phyloP scores from a whole-genome alignment of 345 rosid genomes.

The Syzygium oleosum region DNA sequence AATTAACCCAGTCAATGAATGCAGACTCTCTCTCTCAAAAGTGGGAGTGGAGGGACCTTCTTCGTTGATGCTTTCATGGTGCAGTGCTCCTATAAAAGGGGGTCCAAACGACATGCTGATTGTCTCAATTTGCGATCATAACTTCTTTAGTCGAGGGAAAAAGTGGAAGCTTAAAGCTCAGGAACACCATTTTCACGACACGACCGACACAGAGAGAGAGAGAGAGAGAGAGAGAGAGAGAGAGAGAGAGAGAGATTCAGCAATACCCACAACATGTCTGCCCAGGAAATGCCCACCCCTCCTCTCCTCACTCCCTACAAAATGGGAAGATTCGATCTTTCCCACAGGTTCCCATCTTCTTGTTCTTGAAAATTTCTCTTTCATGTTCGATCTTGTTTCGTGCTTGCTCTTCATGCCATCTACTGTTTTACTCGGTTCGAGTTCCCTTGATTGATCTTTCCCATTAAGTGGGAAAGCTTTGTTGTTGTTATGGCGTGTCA shows the following conservation, averaged over 20 bases:
- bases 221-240: no score
- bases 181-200: not conserved
- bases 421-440: not conserved
- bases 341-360: constrained; percentile 14
- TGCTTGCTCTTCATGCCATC: not conserved
- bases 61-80: not conserved
- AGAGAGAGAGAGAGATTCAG: not conserved
- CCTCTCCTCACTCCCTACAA: constrained; percentile 26
- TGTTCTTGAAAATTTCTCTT: not conserved
- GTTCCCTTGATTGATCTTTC: not conserved
- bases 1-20: not conserved
- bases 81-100: not conserved
- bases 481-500: not conserved
- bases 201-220: not conserved
- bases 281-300: not conserved
- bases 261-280: not conserved
- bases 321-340: constrained; percentile 25
- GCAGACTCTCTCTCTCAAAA: not conserved
- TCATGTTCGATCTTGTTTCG: not conserved
- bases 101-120: not conserved
- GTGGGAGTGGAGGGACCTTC: not conserved
- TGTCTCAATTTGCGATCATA: not conserved
- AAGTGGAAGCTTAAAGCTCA: not conserved
- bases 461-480: not conserved
- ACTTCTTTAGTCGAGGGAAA: not conserved